A percentile compares a stretch with the other conserved stretches of the same genome.
phyloP scores from a whole-genome alignment of 495 filamentous ascomycete species.

The Talaromyces wortmannii region DNA sequence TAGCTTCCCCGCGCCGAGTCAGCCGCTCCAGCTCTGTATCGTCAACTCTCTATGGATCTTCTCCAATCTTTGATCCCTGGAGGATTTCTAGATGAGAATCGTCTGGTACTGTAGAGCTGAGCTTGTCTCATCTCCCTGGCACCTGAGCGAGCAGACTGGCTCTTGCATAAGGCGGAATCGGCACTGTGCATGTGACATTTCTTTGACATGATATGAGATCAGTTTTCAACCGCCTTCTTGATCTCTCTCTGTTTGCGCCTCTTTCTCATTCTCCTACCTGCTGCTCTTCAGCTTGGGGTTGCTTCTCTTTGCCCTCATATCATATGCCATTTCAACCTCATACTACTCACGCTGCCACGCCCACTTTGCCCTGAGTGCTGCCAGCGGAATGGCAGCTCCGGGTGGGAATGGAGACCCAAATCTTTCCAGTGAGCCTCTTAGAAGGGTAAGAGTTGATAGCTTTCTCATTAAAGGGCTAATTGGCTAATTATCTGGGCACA shows the following conservation, averaged over 20 bases:
- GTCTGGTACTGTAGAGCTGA: no score
- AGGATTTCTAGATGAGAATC: no score
- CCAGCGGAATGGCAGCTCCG: background rate
- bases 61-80: background rate
- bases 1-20: background rate
- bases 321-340: background rate
- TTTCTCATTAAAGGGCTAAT: no score
- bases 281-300: slow-evolving; percentile 4
- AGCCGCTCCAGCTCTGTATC: background rate
- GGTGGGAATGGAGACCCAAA: background rate
- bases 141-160: no score
- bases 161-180: background rate
- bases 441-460: no score
- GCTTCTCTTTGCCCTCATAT: background rate
- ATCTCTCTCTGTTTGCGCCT: background rate
- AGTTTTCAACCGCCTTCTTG: background rate
- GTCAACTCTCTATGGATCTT: background rate
- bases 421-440: background rate
- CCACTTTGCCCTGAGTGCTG: background rate
- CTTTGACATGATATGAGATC: background rate
- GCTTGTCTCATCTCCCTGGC: no score
- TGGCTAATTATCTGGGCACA: background rate
- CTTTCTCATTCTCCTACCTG: background rate
- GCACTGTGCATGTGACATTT: background rate
- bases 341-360: no score